These are phyloP conservation scores for Geotrichum citri-aurantii DNA, from an alignment of 1,139 yeast species.

Conservation along the genomic window DNA sequence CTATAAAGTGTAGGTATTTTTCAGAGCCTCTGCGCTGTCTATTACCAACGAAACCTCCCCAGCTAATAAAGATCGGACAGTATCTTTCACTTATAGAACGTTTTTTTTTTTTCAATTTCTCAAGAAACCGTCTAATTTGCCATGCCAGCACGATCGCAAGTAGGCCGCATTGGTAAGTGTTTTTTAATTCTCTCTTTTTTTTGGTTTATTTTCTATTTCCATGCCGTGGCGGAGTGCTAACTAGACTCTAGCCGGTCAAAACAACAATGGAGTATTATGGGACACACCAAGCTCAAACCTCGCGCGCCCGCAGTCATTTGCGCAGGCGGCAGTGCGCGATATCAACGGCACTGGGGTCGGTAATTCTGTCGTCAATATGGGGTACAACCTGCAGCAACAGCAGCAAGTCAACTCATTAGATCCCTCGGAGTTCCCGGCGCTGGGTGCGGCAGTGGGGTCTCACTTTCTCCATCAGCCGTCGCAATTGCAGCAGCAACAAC, in stretches of 20 bases:
- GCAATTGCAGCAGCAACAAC: slow-evolving; percentile 9
- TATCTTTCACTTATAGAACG: background rate
- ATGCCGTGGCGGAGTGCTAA: background rate
- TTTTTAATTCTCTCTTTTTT: background rate
- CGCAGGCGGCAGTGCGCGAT: slow-evolving; percentile 22
- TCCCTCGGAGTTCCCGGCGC: slow-evolving; percentile 31
- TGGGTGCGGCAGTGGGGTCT: slow-evolving; percentile 23
- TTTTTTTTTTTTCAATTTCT: background rate
- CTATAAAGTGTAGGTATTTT: background rate
- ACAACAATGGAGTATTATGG: slow-evolving; percentile 2
- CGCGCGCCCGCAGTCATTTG: slow-evolving; percentile 11
- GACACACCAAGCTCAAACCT: slow-evolving; percentile 1
- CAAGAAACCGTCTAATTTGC: background rate
- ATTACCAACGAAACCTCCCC: background rate
- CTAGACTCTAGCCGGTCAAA: slow-evolving; percentile 2
- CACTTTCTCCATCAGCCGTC: slow-evolving; percentile 13
- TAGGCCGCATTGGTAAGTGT: slow-evolving; percentile 14
- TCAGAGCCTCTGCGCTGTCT: background rate
- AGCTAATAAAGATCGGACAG: background rate
- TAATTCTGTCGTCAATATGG: slow-evolving; percentile 1
- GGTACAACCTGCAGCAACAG: slow-evolving; percentile 17
- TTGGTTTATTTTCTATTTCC: background rate
- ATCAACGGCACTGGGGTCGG: slow-evolving; percentile 2
- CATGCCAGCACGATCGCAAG: slow-evolving; percentile 13
- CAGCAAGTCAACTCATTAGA: slow-evolving; percentile 22